phyloP scores from a whole-genome alignment of 2,329 filamentous ascomycete species.

The Penicillium paneum region DNA sequence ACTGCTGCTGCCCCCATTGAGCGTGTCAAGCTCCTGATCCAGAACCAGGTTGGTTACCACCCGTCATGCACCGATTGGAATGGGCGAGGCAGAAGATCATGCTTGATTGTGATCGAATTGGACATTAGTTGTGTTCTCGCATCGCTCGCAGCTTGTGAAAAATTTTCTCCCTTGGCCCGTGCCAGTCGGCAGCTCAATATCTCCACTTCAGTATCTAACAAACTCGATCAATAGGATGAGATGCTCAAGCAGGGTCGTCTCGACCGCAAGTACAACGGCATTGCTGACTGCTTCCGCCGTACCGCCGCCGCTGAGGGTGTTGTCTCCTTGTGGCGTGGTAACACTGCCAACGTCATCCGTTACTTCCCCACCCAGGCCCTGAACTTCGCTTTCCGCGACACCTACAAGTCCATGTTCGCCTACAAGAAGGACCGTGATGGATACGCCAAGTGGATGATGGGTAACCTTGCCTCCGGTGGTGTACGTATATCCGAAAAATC shows the following conservation, averaged over 20 bases:
- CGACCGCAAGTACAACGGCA: conserved; percentile 93
- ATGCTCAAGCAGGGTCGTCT: conserved; percentile 99
- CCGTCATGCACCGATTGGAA: conserved; percentile 1
- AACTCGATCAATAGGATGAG: conserved; percentile 75
- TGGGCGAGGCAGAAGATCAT: neutral
- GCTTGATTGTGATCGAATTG: neutral
- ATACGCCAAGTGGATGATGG: conserved; percentile 97
- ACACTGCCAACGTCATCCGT: conserved; percentile 99
- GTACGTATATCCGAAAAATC: conserved; percentile 56
- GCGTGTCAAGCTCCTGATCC: conserved; percentile 99
- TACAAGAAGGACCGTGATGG: conserved; percentile 99
- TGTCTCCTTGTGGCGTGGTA: conserved; percentile 96
- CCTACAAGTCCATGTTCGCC: conserved; percentile 99
- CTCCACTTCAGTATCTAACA: conserved; percentile 11
- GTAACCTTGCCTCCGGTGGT: conserved; percentile 99
- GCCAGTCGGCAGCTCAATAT: neutral
- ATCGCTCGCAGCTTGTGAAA: conserved; percentile 5
- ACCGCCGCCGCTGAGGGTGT: conserved; percentile 89
- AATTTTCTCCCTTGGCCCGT: conserved; percentile 15
- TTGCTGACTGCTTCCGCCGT: conserved; percentile 90
- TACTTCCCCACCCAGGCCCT: conserved; percentile 99
- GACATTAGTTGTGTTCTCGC: neutral
- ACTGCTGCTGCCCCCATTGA: conserved; percentile 99
- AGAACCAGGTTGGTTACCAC: conserved; percentile 85
- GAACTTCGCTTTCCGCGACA: conserved; percentile 99